phyloP scores from a whole-genome alignment of 2,329 filamentous ascomycete genomes.

The Pyricularia pennisetigena region DNA sequence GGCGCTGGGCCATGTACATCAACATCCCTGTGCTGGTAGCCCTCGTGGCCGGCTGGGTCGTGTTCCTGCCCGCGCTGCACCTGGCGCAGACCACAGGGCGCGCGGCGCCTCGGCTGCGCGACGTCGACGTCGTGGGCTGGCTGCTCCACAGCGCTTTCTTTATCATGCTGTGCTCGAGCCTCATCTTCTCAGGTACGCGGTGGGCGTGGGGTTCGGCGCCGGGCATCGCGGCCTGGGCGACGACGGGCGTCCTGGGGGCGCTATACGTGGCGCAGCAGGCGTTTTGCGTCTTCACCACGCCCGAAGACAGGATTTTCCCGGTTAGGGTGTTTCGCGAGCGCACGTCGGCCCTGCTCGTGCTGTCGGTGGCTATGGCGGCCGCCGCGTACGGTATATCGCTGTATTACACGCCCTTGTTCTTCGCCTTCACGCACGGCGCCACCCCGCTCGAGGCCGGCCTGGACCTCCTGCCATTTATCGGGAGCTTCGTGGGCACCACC shows the following conservation, averaged over 20 bases:
- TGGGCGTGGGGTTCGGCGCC: slow-evolving; percentile 36
- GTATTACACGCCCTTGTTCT: neutral
- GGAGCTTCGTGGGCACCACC: slow-evolving; percentile 20
- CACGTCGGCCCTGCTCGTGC: neutral
- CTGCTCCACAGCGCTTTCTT: slow-evolving; percentile 20
- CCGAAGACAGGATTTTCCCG: slow-evolving; percentile 32
- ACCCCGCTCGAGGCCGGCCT: slow-evolving; percentile 28
- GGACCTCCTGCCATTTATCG: slow-evolving; percentile 31
- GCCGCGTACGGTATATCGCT: neutral
- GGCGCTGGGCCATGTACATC: slow-evolving; percentile 35
- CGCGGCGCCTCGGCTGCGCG: slow-evolving; percentile 9
- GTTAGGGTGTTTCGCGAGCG: neutral
- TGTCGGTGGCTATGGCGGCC: neutral
- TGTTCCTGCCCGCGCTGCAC: slow-evolving; percentile 28
- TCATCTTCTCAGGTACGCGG: slow-evolving; percentile 38
- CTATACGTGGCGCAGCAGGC: slow-evolving; percentile 36
- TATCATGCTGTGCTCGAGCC: slow-evolving; percentile 31
- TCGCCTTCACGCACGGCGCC: slow-evolving; percentile 34
- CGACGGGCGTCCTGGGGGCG: slow-evolving; percentile 31
- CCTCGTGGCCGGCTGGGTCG: slow-evolving; percentile 27
- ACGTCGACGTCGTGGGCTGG: slow-evolving; percentile 20
- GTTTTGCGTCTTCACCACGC: slow-evolving; percentile 32
- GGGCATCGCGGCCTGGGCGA: slow-evolving; percentile 35
- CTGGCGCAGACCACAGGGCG: neutral
- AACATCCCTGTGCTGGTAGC: slow-evolving; percentile 33